Evolutionary conservation across 2,329 filamentous ascomycete genomes (phyloP).

Genomic region (Neopestalotiopsis sp.): DNA sequence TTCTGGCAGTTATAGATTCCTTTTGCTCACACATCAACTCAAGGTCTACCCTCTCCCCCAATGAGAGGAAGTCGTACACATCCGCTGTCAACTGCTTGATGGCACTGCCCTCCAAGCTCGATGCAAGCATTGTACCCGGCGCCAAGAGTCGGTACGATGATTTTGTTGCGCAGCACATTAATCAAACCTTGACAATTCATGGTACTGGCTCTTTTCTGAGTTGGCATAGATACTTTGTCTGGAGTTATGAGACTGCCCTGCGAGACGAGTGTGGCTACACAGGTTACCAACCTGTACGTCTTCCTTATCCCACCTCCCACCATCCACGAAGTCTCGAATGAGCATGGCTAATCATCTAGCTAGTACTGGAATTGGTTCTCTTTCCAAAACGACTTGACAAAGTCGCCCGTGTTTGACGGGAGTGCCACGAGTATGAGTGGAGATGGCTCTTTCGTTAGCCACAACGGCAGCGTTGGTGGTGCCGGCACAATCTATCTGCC

Average conservation of each 20-base stretch:
- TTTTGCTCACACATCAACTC: neutral
- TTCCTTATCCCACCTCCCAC: too few relatives aligned
- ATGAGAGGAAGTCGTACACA: slow-evolving; percentile 38
- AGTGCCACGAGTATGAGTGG: slow-evolving; percentile 55
- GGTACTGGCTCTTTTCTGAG: slow-evolving; percentile 28
- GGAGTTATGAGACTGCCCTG: slow-evolving; percentile 19
- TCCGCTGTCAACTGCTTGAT: slow-evolving; percentile 23
- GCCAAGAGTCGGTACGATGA: slow-evolving; percentile 38
- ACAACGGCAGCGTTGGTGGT: slow-evolving; percentile 29
- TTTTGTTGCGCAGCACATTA: slow-evolving; percentile 44
- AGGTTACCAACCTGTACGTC: slow-evolving; percentile 43
- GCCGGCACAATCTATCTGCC: slow-evolving; percentile 36
- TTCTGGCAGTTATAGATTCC: neutral
- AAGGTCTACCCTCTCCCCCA: slow-evolving; percentile 35
- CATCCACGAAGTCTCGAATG: neutral
- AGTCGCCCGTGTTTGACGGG: slow-evolving; percentile 61
- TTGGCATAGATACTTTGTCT: slow-evolving; percentile 26
- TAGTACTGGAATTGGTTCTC: slow-evolving; percentile 60
- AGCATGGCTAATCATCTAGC: slow-evolving; percentile 13
- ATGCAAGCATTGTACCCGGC: slow-evolving; percentile 16
- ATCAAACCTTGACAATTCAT: slow-evolving; percentile 41
- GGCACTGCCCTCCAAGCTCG: slow-evolving; percentile 13
- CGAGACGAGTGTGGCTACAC: slow-evolving; percentile 48
- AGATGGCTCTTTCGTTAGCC: slow-evolving; percentile 43
- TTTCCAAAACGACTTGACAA: slow-evolving; percentile 48